These are phyloP conservation scores for Micromonas pusilla DNA, from an alignment of 139 green algal genomes.

Conservation along the genomic window DNA sequence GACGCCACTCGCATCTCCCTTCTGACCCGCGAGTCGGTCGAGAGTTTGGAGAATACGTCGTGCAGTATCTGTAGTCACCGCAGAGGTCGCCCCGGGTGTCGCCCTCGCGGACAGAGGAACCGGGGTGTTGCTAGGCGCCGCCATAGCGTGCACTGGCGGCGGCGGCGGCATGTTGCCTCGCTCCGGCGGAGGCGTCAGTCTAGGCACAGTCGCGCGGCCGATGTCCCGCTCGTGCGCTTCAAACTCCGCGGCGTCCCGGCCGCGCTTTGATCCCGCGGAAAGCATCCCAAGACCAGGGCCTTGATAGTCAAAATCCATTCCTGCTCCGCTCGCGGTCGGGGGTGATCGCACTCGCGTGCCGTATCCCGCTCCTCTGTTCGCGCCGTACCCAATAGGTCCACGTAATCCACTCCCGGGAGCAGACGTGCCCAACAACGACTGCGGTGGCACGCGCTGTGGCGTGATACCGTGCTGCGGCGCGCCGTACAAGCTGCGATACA, in stretches of 20 bases:
- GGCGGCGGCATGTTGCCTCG: too few relatives aligned
- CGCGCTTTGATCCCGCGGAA: background rate
- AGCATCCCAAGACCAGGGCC: too few relatives aligned
- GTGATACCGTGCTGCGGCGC: too few relatives aligned
- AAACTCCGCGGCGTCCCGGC: background rate
- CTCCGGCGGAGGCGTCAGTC: background rate
- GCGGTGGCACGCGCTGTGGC: too few relatives aligned
- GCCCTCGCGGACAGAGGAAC: too few relatives aligned
- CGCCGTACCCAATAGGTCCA: background rate
- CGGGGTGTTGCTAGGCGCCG: too few relatives aligned
- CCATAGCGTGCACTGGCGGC: background rate
- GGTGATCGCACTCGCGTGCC: too few relatives aligned
- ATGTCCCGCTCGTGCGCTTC: background rate
- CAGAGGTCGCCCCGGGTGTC: background rate
- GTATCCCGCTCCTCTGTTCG: background rate
- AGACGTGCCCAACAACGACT: background rate
- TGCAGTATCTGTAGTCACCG: slow-evolving; percentile 12
- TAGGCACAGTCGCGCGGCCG: background rate
- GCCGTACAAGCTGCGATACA: too few relatives aligned
- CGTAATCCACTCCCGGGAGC: background rate
- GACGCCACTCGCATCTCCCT: background rate
- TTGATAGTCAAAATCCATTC: background rate
- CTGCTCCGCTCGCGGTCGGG: background rate
- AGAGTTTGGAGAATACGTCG: slow-evolving; percentile 10
- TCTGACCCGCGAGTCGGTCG: background rate